Conservation (phyloP, 495 filamentous ascomycete genomes). For the Penicillium parvum region DNA sequence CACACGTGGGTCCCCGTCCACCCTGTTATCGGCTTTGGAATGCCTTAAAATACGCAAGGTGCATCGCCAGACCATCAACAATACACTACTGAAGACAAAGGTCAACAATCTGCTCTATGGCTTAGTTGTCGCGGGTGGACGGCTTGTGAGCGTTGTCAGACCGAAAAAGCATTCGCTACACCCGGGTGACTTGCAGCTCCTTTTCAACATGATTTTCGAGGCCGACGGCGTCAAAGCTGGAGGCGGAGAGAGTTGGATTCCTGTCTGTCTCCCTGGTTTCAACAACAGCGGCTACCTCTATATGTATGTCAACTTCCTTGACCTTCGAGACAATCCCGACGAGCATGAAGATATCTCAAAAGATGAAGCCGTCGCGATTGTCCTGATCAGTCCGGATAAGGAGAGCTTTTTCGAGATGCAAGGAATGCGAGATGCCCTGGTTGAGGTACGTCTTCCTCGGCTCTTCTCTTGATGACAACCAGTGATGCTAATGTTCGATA, state of each 20-base stretch:
- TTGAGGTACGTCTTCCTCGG: conserved; percentile 44
- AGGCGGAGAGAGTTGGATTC: conserved; percentile 96
- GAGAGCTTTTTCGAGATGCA: conserved; percentile 89
- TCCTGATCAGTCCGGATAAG: conserved; percentile 88
- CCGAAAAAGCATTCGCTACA: conserved; percentile 95
- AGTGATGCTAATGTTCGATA: conserved; percentile 13
- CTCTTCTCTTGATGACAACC: neutral
- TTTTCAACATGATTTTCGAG: conserved; percentile 99
- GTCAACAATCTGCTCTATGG: conserved; percentile 81
- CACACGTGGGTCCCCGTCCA: conserved; percentile 84
- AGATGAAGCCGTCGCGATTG: conserved; percentile 78
- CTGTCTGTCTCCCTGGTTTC: conserved; percentile 92
- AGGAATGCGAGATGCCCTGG: conserved; percentile 75
- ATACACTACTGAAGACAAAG: conserved; percentile 72
- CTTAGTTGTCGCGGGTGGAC: conserved; percentile 87
- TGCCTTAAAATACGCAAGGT: conserved; percentile 84
- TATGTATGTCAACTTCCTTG: conserved; percentile 96
- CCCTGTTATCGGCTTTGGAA: conserved; percentile 84
- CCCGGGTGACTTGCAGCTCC: conserved; percentile 89
- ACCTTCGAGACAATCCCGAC: conserved; percentile 33
- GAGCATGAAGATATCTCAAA: conserved; percentile 39
- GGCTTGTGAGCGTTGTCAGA: conserved; percentile 88
- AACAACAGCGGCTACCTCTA: conserved; percentile 97
- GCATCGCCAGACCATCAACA: conserved; percentile 81
- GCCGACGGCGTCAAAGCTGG: conserved; percentile 81